phyloP scores from a whole-genome alignment of 1,139 yeast species.

The Hanseniaspora sp. region DNA sequence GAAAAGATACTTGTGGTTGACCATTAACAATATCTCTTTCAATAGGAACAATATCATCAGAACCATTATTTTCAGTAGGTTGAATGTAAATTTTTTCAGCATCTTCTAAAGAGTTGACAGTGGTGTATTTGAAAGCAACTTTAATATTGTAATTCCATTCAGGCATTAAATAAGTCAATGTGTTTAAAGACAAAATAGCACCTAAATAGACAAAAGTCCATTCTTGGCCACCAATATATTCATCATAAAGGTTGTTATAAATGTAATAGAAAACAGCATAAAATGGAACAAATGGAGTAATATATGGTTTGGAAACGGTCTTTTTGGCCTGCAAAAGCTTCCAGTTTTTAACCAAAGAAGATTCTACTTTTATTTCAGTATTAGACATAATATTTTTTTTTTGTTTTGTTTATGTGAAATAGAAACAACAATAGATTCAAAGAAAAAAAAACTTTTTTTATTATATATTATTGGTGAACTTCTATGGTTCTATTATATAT shows the following conservation, averaged over 20 bases:
- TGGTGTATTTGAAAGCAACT: conserved; percentile 56
- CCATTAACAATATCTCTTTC: conserved; percentile 48
- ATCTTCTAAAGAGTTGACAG: conserved; percentile 42
- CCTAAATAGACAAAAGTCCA: conserved; percentile 85
- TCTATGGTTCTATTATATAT: too few relatives aligned
- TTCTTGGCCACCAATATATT: conserved; percentile 61
- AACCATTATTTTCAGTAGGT: conserved; percentile 79
- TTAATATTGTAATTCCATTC: conserved; percentile 77
- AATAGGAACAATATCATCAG: conserved; percentile 66
- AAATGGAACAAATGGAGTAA: conserved; percentile 69
- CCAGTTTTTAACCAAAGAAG: conserved; percentile 32
- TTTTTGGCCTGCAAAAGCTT: conserved; percentile 63
- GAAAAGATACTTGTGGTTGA: conserved; percentile 60
- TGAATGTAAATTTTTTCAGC: conserved; percentile 65
- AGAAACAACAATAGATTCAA: too few relatives aligned
- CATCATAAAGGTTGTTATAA: conserved; percentile 61
- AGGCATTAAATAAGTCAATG: conserved; percentile 81
- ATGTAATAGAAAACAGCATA: conserved; percentile 67
- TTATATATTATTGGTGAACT: too few relatives aligned
- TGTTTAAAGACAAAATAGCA: conserved; percentile 58
- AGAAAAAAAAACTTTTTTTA: too few relatives aligned
- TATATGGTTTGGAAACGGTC: conserved; percentile 56
- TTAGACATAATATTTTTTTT: conserved; percentile 8
- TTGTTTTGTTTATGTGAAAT: too few relatives aligned
- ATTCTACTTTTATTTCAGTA: conserved; percentile 20